Base-by-base conservation (phyloP, 768 basidiomycete genomes). In the Suillus subluteus region DNA sequence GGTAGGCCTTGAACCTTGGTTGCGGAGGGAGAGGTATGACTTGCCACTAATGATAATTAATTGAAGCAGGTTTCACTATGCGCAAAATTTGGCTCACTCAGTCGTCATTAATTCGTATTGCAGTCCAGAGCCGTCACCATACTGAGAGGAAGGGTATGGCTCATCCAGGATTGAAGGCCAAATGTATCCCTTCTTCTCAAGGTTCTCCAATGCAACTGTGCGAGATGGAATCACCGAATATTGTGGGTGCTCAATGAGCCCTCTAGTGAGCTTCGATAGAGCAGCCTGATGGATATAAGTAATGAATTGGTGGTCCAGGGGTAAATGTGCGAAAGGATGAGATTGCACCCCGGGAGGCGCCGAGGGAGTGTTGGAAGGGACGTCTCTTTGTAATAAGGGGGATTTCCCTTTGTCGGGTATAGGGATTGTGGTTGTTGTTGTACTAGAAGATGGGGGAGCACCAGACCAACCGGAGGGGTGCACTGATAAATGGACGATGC, bases 391-490 rank as follows among this genome's bases (percentile, higher is more conserved):
- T 21, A 12, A 46, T 37, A n/a, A 54, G 6, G 69, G 62, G 3
- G 58, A 52, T 62, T 65, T 62, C 4, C 46, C 66, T 58, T 40
- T 46, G 50, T 30, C 41, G 6, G 66, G 44, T 40, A 65, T 43
- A 62, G 62, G 44, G 55, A 56, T 64, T 35, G 67, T 43, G 21
- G 67, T 40, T 18, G 70, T 59, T 48, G 73, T 52, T 18, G 72
- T 40, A 62, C 74, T 64, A 1, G 75, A 69, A 38, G 73, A 68
- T 15, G 86, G 89, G 35, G 90, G 89, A 15, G 77, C 68, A 30
- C 82, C 78, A 48, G 83, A 82, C 92, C 92, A 94, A 63, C 89
- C 89, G 35, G 89, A 90, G 30, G 91, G 89, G 73, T 90, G 88
- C n/a, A 94, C 91, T 16, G 91, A 88, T 26, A 94, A 82, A 77